phyloP scores from a whole-genome alignment of 352 stramenopile species.

The Globisporangium lucens region DNA sequence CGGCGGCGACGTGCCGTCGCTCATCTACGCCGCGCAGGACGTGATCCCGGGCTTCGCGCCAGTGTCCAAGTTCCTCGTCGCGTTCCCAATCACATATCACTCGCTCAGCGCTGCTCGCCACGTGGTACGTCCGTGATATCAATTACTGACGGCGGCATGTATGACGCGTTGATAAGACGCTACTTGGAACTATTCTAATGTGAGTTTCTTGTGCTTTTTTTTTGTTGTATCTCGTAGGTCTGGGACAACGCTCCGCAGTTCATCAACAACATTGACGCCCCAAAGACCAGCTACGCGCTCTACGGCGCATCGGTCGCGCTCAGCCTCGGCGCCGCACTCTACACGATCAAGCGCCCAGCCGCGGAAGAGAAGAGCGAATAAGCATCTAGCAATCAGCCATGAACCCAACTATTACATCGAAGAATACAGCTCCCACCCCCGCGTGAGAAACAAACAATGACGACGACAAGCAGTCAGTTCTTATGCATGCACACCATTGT shows the following conservation, averaged over 20 bases:
- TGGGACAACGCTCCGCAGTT: constrained; percentile 91
- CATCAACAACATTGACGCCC: constrained; percentile 66
- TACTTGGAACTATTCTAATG: background rate
- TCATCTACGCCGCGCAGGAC: constrained; percentile 81
- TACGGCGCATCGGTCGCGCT: constrained; percentile 45
- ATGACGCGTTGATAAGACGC: background rate
- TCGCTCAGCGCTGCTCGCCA: constrained; percentile 87
- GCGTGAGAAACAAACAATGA: constrained; percentile 19
- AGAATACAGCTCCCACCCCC: constrained; percentile 2
- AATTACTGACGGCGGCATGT: too few species aligned
- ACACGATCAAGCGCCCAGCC: constrained; percentile 48
- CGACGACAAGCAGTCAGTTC: background rate
- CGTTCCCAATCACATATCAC: constrained; percentile 95
- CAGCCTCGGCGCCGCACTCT: constrained; percentile 37
- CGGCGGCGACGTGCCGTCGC: constrained; percentile 65
- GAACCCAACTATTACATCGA: background rate
- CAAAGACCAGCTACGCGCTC: constrained; percentile 46
- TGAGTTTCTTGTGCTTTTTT: constrained; percentile 10
- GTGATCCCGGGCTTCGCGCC: constrained; percentile 63
- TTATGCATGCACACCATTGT: background rate
- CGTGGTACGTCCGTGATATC: constrained; percentile 33
- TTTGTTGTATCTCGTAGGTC: constrained; percentile 29
- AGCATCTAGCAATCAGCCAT: background rate
- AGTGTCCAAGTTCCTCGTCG: constrained; percentile 91
- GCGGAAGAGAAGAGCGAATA: constrained; percentile 19